Evolutionary conservation across 768 basidiomycete genomes (phyloP).

Genomic region (Podaxis pistillaris): DNA sequence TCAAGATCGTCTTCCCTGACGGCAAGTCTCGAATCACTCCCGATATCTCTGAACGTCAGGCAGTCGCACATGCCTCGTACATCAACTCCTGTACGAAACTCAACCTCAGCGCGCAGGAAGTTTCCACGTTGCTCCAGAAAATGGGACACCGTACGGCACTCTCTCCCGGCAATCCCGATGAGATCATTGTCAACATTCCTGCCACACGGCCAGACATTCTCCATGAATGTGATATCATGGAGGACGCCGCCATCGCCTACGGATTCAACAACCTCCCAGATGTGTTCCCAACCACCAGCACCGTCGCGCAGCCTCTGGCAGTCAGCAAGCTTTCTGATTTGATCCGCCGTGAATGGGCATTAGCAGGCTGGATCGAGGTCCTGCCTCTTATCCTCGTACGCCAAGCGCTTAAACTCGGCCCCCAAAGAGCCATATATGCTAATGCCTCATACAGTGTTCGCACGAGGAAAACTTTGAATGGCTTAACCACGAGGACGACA

Average conservation of each 20-base stretch:
- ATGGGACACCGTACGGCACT: constrained; percentile 74
- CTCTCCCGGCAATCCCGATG: constrained; percentile 58
- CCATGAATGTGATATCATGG: constrained; percentile 98
- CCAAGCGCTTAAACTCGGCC: background rate
- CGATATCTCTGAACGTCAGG: constrained; percentile 69
- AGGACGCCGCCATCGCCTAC: constrained; percentile 96
- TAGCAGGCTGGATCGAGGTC: constrained; percentile 95
- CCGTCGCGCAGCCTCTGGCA: constrained; percentile 88
- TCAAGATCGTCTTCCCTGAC: constrained; percentile 78
- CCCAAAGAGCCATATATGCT: background rate
- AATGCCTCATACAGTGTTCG: constrained; percentile 65
- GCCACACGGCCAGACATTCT: constrained; percentile 98
- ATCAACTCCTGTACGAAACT: constrained; percentile 96
- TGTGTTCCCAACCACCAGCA: constrained; percentile 90
- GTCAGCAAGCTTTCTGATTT: constrained; percentile 90
- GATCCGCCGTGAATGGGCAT: constrained; percentile 86
- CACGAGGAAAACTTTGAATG: constrained; percentile 98
- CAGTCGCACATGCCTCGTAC: constrained; percentile 81
- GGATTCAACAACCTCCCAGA: constrained; percentile 96
- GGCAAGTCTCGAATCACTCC: constrained; percentile 78
- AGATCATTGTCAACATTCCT: constrained; percentile 76
- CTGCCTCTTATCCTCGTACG: constrained; percentile 89
- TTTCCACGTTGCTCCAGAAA: constrained; percentile 69
- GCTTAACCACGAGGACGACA: constrained; percentile 85
- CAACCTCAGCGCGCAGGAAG: constrained; percentile 59